A percentile compares a stretch with the other conserved stretches of the same genome.
Conservation (phyloP, 192 early-diverging fungal species). For the Coemansia sp. region DNA sequence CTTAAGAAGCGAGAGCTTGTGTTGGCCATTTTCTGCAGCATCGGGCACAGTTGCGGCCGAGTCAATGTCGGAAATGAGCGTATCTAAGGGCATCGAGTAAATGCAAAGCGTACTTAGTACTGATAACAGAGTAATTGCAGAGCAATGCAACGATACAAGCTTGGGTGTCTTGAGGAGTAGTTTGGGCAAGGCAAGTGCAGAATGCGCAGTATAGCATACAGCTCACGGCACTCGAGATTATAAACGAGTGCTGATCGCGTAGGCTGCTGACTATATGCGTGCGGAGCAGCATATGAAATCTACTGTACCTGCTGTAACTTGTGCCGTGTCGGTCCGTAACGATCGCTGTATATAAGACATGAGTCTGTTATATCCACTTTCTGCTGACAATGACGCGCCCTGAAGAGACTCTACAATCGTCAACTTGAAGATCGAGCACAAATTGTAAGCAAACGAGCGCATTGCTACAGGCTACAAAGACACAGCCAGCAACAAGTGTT, state of each 20-base stretch:
- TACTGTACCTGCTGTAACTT: background rate
- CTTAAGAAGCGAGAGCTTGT: background rate
- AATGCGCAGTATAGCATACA: background rate
- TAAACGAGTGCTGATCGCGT: too few species aligned
- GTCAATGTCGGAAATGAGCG: background rate
- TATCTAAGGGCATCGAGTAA: background rate
- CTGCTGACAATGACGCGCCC: background rate
- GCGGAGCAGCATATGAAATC: background rate
- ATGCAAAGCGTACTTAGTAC: background rate
- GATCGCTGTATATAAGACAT: constrained; percentile 31
- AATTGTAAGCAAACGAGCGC: background rate
- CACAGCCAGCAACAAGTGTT: background rate
- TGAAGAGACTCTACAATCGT: background rate
- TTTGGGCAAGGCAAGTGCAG: background rate
- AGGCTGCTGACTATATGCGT: background rate
- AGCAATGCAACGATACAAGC: background rate
- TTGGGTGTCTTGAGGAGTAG: background rate
- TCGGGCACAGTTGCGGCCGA: background rate
- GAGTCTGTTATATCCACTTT: constrained; percentile 19
- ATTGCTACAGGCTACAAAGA: background rate
- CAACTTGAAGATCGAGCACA: background rate
- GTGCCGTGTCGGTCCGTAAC: background rate
- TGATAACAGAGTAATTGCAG: background rate
- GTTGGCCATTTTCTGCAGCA: background rate
- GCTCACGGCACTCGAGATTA: too few species aligned